Conservation (phyloP, 352 stramenopile species). For the Stramenopiles sp. region DNA sequence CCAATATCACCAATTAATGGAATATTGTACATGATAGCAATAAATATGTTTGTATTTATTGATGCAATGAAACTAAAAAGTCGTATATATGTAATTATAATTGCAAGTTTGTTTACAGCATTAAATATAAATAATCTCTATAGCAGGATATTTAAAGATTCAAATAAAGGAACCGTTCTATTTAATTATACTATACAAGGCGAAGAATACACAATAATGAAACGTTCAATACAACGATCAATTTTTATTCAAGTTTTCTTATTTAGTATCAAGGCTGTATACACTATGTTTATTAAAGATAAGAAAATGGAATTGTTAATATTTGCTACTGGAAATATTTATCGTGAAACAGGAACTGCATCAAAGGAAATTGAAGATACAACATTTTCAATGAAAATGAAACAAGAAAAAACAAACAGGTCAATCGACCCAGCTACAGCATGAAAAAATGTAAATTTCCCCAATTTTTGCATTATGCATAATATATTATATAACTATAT, state of each 20-base stretch:
- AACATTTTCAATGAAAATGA: no score
- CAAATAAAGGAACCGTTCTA: background rate
- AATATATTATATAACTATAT: no score
- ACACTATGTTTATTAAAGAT: background rate
- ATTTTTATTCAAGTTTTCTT: background rate
- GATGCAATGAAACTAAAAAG: background rate
- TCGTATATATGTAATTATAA: background rate
- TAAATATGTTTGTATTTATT: background rate
- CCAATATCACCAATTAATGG: background rate
- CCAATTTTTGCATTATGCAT: no score
- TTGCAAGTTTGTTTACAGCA: background rate
- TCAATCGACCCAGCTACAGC: no score
- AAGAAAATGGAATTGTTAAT: background rate
- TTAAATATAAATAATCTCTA: background rate
- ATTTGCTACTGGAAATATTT: background rate
- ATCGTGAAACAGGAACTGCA: no score
- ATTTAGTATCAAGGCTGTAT: background rate
- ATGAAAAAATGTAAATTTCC: no score
- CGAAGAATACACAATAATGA: background rate
- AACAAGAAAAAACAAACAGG: no score
- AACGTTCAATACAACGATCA: background rate
- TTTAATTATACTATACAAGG: background rate
- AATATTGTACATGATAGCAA: background rate
- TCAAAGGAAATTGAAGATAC: no score
- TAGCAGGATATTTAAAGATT: background rate